phyloP scores from a whole-genome alignment of 2,329 filamentous ascomycete species.

The Didymella sp. region DNA sequence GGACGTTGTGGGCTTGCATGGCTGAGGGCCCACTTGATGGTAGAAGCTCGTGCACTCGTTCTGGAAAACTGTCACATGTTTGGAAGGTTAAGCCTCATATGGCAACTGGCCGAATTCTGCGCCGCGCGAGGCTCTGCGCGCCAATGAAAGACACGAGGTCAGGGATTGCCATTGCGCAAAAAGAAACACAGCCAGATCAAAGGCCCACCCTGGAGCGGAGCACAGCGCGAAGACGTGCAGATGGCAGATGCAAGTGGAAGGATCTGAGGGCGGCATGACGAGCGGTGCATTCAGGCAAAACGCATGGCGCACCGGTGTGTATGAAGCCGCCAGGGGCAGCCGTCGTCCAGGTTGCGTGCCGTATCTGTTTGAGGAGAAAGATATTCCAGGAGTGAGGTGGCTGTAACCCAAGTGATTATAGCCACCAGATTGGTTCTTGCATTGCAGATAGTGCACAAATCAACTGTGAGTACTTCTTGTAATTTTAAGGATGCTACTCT shows the following conservation, averaged over 20 bases:
- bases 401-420: too few species aligned
- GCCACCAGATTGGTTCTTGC: too few species aligned
- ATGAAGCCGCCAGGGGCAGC: slow-evolving; percentile 13
- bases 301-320: slow-evolving; percentile 14
- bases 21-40: slow-evolving; percentile 18
- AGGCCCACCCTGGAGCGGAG: slow-evolving; percentile 16
- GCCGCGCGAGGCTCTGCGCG: slow-evolving; percentile 16
- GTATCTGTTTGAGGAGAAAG: slow-evolving; percentile 13
- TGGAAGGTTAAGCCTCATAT: slow-evolving; percentile 19
- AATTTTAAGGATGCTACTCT: too few species aligned
- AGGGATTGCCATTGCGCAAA: slow-evolving; percentile 15
- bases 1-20: slow-evolving; percentile 20
- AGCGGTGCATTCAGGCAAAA: slow-evolving; percentile 24
- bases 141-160: slow-evolving; percentile 10
- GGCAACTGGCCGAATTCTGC: slow-evolving; percentile 18
- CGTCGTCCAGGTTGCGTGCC: slow-evolving; percentile 6
- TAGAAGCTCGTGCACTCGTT: slow-evolving; percentile 30
- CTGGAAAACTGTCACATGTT: slow-evolving; percentile 26
- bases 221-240: slow-evolving; percentile 22
- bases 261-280: slow-evolving; percentile 30
- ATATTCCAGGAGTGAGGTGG: slow-evolving; percentile 12
- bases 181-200: slow-evolving; percentile 17
- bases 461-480: too few species aligned
- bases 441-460: too few species aligned
- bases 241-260: slow-evolving; percentile 25